Conservation (phyloP, 1,284 basidiomycete genomes). For the Ganoderma lingzhi region DNA sequence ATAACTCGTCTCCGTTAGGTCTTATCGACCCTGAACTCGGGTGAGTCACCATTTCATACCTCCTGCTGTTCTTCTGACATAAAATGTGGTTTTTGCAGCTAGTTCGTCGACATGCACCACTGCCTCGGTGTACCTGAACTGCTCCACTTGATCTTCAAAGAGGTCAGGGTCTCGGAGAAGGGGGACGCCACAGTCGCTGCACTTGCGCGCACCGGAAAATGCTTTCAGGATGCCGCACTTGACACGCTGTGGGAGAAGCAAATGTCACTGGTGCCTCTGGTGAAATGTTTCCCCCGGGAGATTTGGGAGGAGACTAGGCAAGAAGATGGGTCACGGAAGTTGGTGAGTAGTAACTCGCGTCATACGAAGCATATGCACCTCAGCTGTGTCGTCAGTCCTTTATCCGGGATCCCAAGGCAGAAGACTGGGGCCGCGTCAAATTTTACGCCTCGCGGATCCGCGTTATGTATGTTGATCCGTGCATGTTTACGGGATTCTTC, state of each 20-base stretch:
- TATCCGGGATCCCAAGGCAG: constrained; percentile 12
- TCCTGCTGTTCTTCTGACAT: neutral
- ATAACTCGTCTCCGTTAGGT: neutral
- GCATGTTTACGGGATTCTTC: constrained; percentile 4
- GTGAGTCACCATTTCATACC: neutral
- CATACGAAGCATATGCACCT: neutral
- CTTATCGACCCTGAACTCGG: neutral
- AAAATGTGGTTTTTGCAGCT: neutral
- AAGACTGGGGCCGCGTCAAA: constrained; percentile 28
- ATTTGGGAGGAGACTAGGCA: constrained; percentile 23
- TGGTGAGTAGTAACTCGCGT: constrained; percentile 15
- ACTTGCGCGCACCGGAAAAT: constrained; percentile 28
- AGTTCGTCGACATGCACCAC: constrained; percentile 8
- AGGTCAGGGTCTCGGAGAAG: neutral
- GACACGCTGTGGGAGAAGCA: constrained; percentile 29
- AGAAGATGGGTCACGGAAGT: constrained; percentile 5
- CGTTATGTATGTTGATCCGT: neutral
- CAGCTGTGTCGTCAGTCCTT: constrained; percentile 12
- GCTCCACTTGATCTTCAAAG: constrained; percentile 24
- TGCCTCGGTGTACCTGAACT: constrained; percentile 30
- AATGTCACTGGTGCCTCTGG: constrained; percentile 24
- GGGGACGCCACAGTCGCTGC: constrained; percentile 19
- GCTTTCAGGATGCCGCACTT: constrained; percentile 28
- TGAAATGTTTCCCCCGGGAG: constrained; percentile 29
- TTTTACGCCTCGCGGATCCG: constrained; percentile 27